Conservation (phyloP, 306 rosid genomes). For the Gleditsia sinensis region DNA sequence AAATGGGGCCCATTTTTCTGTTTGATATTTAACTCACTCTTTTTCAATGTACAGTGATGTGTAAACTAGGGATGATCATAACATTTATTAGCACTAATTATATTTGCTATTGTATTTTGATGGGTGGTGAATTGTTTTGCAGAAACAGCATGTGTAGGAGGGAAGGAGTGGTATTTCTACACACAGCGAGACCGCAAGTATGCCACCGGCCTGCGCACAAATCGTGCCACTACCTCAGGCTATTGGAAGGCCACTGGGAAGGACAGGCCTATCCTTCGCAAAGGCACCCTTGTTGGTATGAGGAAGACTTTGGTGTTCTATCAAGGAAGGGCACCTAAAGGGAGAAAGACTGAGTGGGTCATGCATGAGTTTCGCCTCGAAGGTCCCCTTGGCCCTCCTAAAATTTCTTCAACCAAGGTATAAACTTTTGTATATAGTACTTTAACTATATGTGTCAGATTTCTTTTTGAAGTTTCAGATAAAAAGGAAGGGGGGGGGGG, state of each 20-base stretch:
- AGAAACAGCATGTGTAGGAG: conserved; percentile 88
- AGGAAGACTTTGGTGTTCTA: conserved; percentile 92
- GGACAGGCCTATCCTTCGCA: conserved; percentile 63
- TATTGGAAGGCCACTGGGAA: conserved; percentile 98
- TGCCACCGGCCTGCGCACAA: conserved; percentile 84
- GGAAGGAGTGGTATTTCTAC: conserved; percentile 93
- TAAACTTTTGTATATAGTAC: background rate
- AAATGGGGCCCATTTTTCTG: background rate
- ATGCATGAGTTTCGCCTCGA: conserved; percentile 93
- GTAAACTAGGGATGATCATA: background rate
- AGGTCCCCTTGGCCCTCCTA: conserved; percentile 59
- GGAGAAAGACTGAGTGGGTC: conserved; percentile 87
- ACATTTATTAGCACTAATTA: background rate
- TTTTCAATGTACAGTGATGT: background rate
- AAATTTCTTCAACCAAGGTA: conserved; percentile 65
- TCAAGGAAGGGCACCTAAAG: conserved; percentile 97
- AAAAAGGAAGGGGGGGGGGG: background rate
- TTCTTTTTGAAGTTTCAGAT: background rate
- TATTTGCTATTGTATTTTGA: background rate
- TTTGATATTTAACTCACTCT: background rate
- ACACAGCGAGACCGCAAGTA: conserved; percentile 83
- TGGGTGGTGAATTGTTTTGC: background rate
- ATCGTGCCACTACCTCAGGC: conserved; percentile 89
- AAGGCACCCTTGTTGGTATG: conserved; percentile 79
- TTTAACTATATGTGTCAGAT: background rate